These are phyloP conservation scores for Clonostachys rosea DNA, from an alignment of 2,329 filamentous ascomycete genomes.

Conservation along the genomic window DNA sequence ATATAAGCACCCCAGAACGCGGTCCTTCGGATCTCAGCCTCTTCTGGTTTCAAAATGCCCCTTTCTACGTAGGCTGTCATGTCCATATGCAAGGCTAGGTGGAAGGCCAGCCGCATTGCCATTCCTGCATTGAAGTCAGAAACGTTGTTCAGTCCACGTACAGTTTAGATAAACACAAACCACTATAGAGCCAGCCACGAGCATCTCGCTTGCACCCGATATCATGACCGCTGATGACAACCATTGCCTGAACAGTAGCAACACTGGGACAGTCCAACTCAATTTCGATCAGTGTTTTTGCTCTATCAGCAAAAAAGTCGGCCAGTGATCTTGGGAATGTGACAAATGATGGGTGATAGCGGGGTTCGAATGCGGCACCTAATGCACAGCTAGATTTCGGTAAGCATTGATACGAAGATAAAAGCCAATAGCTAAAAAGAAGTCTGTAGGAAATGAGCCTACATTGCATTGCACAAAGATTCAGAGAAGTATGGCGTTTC, in stretches of 20 bases:
- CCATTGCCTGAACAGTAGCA: conserved; percentile 16
- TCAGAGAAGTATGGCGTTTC: conserved; percentile 18
- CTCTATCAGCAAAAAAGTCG: conserved; percentile 16
- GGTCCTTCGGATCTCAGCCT: conserved; percentile 15
- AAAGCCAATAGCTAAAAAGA: neutral
- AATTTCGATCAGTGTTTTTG: conserved; percentile 15
- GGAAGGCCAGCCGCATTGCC: conserved; percentile 16
- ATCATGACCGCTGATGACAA: conserved; percentile 15
- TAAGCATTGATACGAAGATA: neutral
- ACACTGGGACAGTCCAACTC: conserved; percentile 15
- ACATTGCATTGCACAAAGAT: conserved; percentile 17
- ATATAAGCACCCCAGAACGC: conserved; percentile 22
- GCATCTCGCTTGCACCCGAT: conserved; percentile 16
- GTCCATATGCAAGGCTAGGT: conserved; percentile 16
- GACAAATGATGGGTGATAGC: neutral
- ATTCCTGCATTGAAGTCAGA: conserved; percentile 17
- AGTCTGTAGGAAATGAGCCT: conserved; percentile 1
- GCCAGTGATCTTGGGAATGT: conserved; percentile 24
- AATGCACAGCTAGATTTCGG: conserved; percentile 24
- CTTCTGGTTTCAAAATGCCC: conserved; percentile 11
- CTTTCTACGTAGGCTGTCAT: conserved; percentile 13
- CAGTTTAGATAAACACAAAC: conserved; percentile 1
- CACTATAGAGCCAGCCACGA: conserved; percentile 17
- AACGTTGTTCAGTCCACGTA: neutral
- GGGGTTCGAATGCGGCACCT: conserved; percentile 26